Percentiles rank a stretch among this genome's conserved stretches.
phyloP scores from a whole-genome alignment of 202 grass and related monocot genomes.

The Musa balbisiana region DNA sequence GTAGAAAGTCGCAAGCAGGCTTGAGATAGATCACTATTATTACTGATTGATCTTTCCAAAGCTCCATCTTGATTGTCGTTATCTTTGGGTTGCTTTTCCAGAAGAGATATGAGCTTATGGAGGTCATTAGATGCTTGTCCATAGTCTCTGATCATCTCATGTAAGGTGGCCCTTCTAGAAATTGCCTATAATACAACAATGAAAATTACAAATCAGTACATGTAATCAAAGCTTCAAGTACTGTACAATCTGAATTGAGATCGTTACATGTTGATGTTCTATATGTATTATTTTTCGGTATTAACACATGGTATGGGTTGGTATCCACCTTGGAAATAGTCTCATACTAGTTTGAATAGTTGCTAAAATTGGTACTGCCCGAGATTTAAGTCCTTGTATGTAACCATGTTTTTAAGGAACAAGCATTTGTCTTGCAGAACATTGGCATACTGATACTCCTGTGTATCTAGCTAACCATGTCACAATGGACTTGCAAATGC shows the following conservation, averaged over 20 bases:
- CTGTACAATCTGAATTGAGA: not conserved
- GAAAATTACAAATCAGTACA: not conserved
- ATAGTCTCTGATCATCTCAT: constrained; percentile 85
- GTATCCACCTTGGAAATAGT: no score
- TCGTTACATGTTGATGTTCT: no score
- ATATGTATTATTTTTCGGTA: no score
- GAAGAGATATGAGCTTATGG: constrained; percentile 49
- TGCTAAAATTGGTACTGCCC: no score
- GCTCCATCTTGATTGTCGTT: constrained; percentile 28
- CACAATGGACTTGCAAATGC: no score
- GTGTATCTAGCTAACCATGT: no score
- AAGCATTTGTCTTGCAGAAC: no score
- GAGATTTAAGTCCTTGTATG: no score
- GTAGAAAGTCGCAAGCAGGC: constrained; percentile 45
- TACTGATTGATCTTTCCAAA: constrained; percentile 36
- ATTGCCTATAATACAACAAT: constrained; percentile 60
- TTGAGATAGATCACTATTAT: constrained; percentile 56
- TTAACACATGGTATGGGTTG: no score
- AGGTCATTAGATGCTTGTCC: constrained; percentile 80
- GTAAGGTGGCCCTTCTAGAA: constrained; percentile 88
- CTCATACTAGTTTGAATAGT: no score
- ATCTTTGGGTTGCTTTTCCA: constrained; percentile 52
- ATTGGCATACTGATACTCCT: no score
- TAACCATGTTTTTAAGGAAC: no score
- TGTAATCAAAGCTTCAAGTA: not conserved